Conservation (phyloP, 305 asterid genomes). For the Withania somnifera region DNA sequence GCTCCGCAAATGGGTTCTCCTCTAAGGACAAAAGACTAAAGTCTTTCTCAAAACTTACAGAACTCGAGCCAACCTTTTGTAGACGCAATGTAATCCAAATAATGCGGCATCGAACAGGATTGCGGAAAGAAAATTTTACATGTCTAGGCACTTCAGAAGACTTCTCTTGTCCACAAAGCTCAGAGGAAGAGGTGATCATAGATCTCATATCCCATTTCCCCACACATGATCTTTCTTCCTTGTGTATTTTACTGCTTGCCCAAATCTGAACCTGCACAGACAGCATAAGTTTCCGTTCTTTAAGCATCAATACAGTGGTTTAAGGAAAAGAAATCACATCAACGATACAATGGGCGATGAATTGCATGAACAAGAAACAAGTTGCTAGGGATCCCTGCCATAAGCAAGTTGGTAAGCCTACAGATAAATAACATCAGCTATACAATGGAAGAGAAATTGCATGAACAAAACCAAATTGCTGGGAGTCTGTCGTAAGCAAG, state of each 20-base stretch:
- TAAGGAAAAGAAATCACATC: not conserved
- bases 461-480: not conserved
- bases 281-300: conserved; percentile 1
- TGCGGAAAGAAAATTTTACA: conserved; percentile 62
- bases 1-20: conserved; percentile 78
- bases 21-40: conserved; percentile 59
- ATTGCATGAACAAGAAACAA: not conserved
- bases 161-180: conserved; percentile 73
- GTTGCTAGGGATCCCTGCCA: not conserved
- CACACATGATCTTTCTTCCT: conserved; percentile 74
- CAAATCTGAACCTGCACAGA: conserved; percentile 75
- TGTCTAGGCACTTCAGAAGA: conserved; percentile 61
- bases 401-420: not conserved
- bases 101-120: conserved; percentile 77
- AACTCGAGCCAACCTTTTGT: conserved; percentile 61
- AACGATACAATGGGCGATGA: not conserved
- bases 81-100: conserved; percentile 83
- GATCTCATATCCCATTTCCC: conserved; percentile 94
- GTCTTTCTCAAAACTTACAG: conserved; percentile 61
- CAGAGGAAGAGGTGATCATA: conserved; percentile 58
- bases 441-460: not conserved
- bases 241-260: conserved; percentile 75
- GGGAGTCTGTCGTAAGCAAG: not conserved
- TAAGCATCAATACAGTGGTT: not conserved
- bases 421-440: not conserved